phyloP scores from a whole-genome alignment of 31 red algal genomes.

The Asparagopsis taxiformis region DNA sequence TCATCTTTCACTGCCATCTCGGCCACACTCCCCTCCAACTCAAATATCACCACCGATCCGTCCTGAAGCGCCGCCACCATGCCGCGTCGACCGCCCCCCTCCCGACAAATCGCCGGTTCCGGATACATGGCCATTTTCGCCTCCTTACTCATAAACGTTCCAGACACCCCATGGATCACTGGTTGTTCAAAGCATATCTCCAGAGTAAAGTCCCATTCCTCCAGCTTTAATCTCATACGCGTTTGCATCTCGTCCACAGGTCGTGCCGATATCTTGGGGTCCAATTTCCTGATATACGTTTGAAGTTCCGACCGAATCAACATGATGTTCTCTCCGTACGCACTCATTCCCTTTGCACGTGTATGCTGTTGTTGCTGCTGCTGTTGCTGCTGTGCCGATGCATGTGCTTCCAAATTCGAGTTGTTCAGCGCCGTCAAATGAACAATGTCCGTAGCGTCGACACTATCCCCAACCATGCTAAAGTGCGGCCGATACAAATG shows the following conservation, averaged over 20 bases:
- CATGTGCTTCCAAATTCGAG: neutral
- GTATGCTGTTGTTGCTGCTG: neutral
- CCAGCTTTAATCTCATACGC: constrained; percentile 12
- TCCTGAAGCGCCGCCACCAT: constrained; percentile 23
- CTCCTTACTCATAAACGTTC: constrained; percentile 20
- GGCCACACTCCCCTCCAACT: neutral
- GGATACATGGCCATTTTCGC: neutral
- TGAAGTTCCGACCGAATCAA: neutral
- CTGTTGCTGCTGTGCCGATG: neutral
- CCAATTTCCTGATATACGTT: neutral
- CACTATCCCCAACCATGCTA: constrained; percentile 4
- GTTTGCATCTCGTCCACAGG: constrained; percentile 21
- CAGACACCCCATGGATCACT: constrained; percentile 21
- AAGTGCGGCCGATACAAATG: constrained; percentile 35
- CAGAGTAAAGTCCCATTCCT: neutral
- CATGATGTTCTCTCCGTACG: neutral
- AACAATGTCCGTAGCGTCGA: constrained; percentile 20
- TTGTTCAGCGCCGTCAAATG: constrained; percentile 6
- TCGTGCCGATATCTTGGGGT: neutral
- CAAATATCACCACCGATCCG: constrained; percentile 25
- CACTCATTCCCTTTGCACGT: neutral
- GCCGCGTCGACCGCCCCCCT: constrained; percentile 8
- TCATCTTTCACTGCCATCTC: neutral
- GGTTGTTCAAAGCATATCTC: constrained; percentile 52
- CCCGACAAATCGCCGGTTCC: neutral